Evolutionary conservation across 495 filamentous ascomycete species (phyloP).

Genomic region (Viridothelium virens): DNA sequence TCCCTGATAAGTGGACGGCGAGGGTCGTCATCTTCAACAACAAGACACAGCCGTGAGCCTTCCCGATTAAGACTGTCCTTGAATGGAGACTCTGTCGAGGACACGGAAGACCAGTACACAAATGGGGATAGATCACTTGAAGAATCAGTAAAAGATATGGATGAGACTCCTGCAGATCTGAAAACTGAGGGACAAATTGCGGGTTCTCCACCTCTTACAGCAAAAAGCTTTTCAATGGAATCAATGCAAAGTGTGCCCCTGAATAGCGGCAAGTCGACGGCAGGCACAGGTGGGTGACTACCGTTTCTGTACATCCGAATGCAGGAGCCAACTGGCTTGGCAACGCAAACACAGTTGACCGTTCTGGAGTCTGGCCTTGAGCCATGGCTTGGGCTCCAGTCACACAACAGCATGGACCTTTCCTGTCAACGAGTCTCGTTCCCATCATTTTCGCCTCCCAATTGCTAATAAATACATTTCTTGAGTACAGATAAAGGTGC

Average conservation of each 20-base stretch:
- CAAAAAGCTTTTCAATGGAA: constrained; percentile 9
- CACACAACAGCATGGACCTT: background rate
- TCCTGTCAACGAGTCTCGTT: too few species aligned
- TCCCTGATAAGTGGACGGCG: constrained; percentile 18
- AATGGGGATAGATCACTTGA: background rate
- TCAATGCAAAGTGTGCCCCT: constrained; percentile 1
- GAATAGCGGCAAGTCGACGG: constrained; percentile 6
- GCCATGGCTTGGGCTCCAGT: too few species aligned
- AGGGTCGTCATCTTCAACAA: constrained; percentile 25
- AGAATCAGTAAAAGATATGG: background rate
- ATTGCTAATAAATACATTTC: background rate
- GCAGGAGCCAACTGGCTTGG: background rate
- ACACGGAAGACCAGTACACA: background rate
- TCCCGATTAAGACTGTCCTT: background rate
- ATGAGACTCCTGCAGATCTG: background rate
- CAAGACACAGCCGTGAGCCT: constrained; percentile 16
- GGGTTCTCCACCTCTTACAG: constrained; percentile 1
- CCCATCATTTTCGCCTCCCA: background rate
- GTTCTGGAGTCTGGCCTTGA: background rate
- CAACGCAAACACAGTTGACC: background rate
- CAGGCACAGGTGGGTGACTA: constrained; percentile 8
- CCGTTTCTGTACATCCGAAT: background rate
- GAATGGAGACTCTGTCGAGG: background rate
- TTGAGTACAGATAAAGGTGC: constrained; percentile 1
- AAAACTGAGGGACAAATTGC: background rate